A percentile compares a stretch with the other conserved stretches of the same genome.
Conservation (phyloP, 768 basidiomycete species). For the Lactarius indigo region DNA sequence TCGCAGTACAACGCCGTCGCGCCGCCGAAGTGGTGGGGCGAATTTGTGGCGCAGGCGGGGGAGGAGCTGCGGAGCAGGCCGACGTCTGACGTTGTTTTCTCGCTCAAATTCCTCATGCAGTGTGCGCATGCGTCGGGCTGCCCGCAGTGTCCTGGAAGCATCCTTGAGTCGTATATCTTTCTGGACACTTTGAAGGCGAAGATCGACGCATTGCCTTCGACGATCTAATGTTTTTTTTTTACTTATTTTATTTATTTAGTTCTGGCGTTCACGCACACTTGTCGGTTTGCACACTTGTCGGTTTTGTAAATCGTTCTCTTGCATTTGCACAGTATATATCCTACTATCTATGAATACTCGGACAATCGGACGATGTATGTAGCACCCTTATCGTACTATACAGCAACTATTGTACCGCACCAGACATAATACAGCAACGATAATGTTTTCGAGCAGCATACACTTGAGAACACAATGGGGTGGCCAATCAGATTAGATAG, state of each 20-base stretch:
- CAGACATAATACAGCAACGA: not conserved
- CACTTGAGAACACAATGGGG: not conserved
- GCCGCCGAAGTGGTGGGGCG: constrained; percentile 67
- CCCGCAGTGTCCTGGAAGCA: constrained; percentile 60
- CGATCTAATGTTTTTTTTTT: constrained; percentile 33
- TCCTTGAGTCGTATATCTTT: constrained; percentile 58
- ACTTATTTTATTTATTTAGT: not conserved
- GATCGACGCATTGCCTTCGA: constrained; percentile 52
- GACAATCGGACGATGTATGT: not conserved
- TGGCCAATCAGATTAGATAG: constrained; percentile 3
- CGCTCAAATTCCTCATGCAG: constrained; percentile 53
- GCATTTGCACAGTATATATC: not conserved
- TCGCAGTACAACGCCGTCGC: constrained; percentile 41
- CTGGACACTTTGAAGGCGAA: constrained; percentile 49
- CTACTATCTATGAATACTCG: not conserved
- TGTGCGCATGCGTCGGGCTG: constrained; percentile 52
- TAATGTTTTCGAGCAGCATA: not conserved
- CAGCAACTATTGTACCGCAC: not conserved
- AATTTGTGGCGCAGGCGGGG: constrained; percentile 53
- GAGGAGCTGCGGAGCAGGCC: constrained; percentile 56
- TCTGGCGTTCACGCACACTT: not conserved
- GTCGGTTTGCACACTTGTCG: not conserved
- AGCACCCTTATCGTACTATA: not conserved
- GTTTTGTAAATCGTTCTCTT: not conserved
- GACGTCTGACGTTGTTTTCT: constrained; percentile 57